Base-by-base conservation (phyloP, 148 eudicot genomes). In the Amaranthus palmeri region DNA sequence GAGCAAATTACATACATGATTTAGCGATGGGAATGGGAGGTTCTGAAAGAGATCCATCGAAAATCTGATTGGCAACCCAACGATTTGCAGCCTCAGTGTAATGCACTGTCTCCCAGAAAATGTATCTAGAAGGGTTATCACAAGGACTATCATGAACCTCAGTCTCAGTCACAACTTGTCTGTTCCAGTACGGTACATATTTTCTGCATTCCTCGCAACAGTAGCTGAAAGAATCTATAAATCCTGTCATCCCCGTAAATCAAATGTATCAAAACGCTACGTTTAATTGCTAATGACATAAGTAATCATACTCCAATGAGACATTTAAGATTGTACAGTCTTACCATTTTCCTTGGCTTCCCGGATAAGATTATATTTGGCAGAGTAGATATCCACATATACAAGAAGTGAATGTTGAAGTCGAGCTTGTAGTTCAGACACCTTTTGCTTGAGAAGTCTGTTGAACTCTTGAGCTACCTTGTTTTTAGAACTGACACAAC, bases 81-180 rank as follows among this genome's bases (percentile, higher is more conserved):
- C 73, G 77, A 59, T 88, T 88, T 53, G 88, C 92, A 51, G 88
- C 89, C 58, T 88, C 61, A 3, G 92, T 84, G 74, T 65, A 86
- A 73, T 88, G 90, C 10, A 81, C 77, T 14, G 87, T 86, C 62
- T 88, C 90, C 93, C 93, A 89, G 49, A 68, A 83, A 49, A 86
- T 77, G 62, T 36, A 58, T 3, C 60, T 70, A 9, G 78, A 58
- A 3, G 90, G 87, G 67, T 85, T 78, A 12, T 77, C 47, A 44
- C 67, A 63, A 43, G 67, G 11, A 63, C 50, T 63, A 59, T 56
- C 90, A 88, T 13, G 88, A 62, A 64, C 74, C 76, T 2, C 74
- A 81, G 14, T 81, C 82, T 15, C 78, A 54, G 14, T 85, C 88
- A 58, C 92, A 87, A 0, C n/a, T 13, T 67, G 36, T 44, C 55